Percentiles rank a stretch among this genome's conserved stretches.
phyloP scores from a whole-genome alignment of 2,329 filamentous ascomycete species.

The Metarhizium anisopliae region DNA sequence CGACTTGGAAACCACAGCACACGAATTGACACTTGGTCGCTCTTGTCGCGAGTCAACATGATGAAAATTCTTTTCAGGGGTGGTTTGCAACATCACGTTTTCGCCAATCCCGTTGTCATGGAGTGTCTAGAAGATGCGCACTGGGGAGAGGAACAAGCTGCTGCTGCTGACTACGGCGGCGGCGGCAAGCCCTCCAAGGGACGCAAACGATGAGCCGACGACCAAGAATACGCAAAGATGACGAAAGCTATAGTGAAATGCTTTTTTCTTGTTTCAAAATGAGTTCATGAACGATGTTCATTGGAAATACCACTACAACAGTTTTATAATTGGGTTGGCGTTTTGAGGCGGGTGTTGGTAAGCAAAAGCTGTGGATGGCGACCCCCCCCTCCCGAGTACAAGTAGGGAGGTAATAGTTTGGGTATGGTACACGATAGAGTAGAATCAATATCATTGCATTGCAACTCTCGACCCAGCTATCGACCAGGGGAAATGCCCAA shows the following conservation, averaged over 20 bases:
- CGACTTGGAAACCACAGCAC: constrained; percentile 36
- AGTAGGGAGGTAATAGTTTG: not conserved
- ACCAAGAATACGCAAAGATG: not conserved
- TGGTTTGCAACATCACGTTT: constrained; percentile 31
- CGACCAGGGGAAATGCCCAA: constrained; percentile 1
- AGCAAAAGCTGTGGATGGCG: not conserved
- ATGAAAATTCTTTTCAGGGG: constrained; percentile 39
- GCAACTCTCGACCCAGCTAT: not conserved
- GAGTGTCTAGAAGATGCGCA: constrained; percentile 29
- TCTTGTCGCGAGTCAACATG: constrained; percentile 37
- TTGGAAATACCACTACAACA: not conserved
- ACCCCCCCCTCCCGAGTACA: not conserved
- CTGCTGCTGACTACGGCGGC: constrained; percentile 4
- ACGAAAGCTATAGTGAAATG: not conserved
- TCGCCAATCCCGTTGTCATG: constrained; percentile 27
- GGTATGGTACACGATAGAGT: constrained; percentile 3
- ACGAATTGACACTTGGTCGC: constrained; percentile 41
- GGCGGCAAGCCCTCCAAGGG: constrained; percentile 8
- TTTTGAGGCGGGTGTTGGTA: not conserved
- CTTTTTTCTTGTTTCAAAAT: not conserved
- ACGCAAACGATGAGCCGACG: constrained; percentile 12
- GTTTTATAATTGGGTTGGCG: not conserved
- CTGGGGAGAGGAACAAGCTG: constrained; percentile 17
- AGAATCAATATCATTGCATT: not conserved
- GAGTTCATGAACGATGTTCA: not conserved